Evolutionary conservation across 371 early-diverging fungal genomes (phyloP), one percentile per base, ranked within the genome.

Genomic region (Globomyces sp.): DNA sequence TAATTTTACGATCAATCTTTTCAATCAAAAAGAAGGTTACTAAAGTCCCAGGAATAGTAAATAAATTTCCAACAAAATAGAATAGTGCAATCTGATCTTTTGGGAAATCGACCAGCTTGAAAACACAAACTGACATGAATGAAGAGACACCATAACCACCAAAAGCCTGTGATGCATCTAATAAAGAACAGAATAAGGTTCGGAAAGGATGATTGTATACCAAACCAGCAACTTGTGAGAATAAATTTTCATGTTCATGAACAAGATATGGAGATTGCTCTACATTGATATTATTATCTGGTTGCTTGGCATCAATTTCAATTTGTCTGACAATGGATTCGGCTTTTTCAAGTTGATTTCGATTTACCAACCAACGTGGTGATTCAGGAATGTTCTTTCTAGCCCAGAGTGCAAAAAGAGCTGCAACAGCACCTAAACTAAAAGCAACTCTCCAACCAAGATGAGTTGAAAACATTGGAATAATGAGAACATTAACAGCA

Each of bases 291-390:
- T 13, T 51, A 34, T 51, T 51, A 34, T 51, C 34, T 51, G 51
- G 51, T 34, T 51, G 51, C 34, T 51, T 13, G 4, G 51, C 51
- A 5, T 51, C 51, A 5, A 13, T 5, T 51, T 51, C 51, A 10
- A 51, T 51, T 5, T 51, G 13, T 5, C 24, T 13, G 8, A 51
- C 51, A 5, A 51, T 34, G 11, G 6, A 4, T 39, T 75, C 67
- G 2, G 80, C 85, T 66, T 74, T 66, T 42, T 75, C 73, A 8
- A 70, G 57, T 37, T 68, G 69, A 13, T 74, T 70, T 45, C 79
- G 78, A 46, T 69, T 68, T n/a, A 86, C 71, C n/a, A 86, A 71
- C 69, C 63, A 84, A 50, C 85, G 77, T 5, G 85, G 85, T 3
- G 82, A 80, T 55, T 84, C 84, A 37, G 85, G 85, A 42, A 84